These are phyloP conservation scores for Populus tremula DNA, from an alignment of 345 rosid genomes.

Conservation along the genomic window DNA sequence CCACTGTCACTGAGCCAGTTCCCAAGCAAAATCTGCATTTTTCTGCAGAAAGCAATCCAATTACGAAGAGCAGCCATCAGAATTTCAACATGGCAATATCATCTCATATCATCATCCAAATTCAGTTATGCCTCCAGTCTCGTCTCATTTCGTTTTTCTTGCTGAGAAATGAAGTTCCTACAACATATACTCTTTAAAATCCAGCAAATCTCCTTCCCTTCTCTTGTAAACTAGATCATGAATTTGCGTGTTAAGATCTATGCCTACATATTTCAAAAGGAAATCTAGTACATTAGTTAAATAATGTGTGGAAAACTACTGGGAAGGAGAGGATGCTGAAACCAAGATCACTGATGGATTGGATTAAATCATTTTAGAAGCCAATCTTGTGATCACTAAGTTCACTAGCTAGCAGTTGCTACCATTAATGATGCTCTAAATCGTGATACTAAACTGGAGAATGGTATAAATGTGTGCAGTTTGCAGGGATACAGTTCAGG, in stretches of 20 bases:
- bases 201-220: background rate
- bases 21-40: constrained; percentile 86
- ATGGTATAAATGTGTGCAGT: background rate
- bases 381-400: background rate
- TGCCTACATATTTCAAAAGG: background rate
- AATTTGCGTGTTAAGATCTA: background rate
- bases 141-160: background rate
- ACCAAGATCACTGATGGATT: background rate
- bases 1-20: constrained; percentile 59
- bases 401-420: background rate
- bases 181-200: background rate
- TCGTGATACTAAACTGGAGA: background rate
- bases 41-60: constrained; percentile 36
- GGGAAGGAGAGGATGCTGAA: background rate
- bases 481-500: background rate
- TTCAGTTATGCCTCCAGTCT: background rate
- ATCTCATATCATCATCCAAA: background rate
- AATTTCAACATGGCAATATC: background rate
- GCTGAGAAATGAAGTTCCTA: background rate
- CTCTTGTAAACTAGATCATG: background rate
- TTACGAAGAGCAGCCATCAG: constrained; percentile 11
- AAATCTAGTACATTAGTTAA: background rate
- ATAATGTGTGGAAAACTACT: background rate
- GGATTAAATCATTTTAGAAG: background rate
- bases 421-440: background rate